Conservation (phyloP, 1,284 basidiomycete genomes). For the Austropuccinia psidii region DNA sequence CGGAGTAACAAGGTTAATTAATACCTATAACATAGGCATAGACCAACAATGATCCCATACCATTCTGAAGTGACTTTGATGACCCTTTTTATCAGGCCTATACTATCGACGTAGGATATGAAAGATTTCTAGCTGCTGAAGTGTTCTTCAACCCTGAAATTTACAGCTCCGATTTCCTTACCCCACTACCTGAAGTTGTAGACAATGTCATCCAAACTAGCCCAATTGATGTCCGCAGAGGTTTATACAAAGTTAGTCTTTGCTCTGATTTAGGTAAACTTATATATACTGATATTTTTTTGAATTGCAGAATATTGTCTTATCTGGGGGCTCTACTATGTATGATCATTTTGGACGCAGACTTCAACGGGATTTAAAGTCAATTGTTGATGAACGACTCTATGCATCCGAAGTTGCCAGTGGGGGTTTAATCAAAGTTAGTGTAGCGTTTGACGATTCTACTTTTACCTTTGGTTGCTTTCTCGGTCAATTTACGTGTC, state of each 20-base stretch:
- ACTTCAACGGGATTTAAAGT: constrained; percentile 88
- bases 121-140: constrained; percentile 96
- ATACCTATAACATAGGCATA: background rate
- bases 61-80: background rate
- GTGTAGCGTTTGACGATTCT: constrained; percentile 39
- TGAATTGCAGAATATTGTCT: constrained; percentile 72
- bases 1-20: constrained; percentile 78
- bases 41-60: background rate
- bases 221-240: constrained; percentile 88
- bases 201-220: constrained; percentile 92
- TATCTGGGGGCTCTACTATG: constrained; percentile 94
- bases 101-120: constrained; percentile 87
- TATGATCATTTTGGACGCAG: constrained; percentile 95
- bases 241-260: constrained; percentile 72
- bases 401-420: constrained; percentile 67
- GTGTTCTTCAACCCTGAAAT: constrained; percentile 99
- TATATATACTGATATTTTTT: background rate
- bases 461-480: background rate
- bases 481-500: background rate
- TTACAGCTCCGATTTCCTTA: constrained; percentile 94
- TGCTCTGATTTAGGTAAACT: background rate
- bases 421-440: constrained; percentile 67
- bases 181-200: constrained; percentile 91
- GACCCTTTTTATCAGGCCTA: constrained; percentile 60
- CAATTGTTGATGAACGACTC: constrained; percentile 83